Percentiles rank a stretch among this genome's conserved stretches.
Evolutionary conservation across 306 rosid genomes (phyloP).

Genomic region (Begonia fuchsioides): DNA sequence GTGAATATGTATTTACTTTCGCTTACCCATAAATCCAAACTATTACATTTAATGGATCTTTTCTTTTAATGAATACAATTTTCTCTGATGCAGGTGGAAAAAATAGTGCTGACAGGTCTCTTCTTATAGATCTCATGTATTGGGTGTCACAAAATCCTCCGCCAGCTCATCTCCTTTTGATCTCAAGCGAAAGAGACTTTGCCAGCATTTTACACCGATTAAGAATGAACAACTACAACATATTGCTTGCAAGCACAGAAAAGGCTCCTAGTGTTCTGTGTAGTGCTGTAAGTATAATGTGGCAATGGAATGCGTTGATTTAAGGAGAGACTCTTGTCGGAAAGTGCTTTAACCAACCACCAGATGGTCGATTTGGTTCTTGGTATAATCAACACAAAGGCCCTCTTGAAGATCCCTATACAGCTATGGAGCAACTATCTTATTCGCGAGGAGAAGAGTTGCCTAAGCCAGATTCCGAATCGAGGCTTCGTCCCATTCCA

Average conservation of each 20-base stretch:
- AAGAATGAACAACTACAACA: constrained; percentile 83
- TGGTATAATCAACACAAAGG: constrained; percentile 61
- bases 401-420: constrained; percentile 46
- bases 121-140: constrained; percentile 62
- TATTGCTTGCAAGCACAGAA: constrained; percentile 52
- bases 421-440: constrained; percentile 17
- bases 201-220: constrained; percentile 54
- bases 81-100: constrained; percentile 55
- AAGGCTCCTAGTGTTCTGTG: constrained; percentile 43
- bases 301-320: constrained; percentile 72
- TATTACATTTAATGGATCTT: no score
- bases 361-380: constrained; percentile 59
- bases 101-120: constrained; percentile 70
- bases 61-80: no score
- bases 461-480: constrained; percentile 18
- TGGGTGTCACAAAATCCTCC: constrained; percentile 98
- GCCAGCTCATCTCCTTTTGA: constrained; percentile 82
- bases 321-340: constrained; percentile 54
- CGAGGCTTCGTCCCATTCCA: constrained; percentile 22
- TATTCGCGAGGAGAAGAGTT: constrained; percentile 18
- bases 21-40: no score
- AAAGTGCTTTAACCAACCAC: constrained; percentile 65
- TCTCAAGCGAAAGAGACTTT: constrained; percentile 68
- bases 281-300: constrained; percentile 83
- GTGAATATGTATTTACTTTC: no score